Percentiles rank a stretch among this genome's conserved stretches.
Conservation (phyloP, 2,329 filamentous ascomycete species). For the Colletotrichum neosansevieriae region DNA sequence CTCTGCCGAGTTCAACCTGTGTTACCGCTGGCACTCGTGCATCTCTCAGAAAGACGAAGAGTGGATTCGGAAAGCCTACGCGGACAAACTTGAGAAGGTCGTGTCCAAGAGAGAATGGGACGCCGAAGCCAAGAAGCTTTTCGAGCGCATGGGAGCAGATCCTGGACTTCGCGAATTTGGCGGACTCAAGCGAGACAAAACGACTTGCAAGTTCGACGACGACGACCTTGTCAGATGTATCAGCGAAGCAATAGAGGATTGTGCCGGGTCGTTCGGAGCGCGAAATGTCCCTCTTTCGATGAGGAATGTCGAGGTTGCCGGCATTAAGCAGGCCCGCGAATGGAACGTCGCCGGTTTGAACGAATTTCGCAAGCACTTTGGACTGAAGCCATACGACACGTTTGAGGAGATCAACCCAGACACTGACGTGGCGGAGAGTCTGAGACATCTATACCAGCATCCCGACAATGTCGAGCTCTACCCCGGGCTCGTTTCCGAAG, state of each 20-base stretch:
- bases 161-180: conserved; percentile 77
- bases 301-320: conserved; percentile 82
- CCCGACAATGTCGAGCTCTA: conserved; percentile 86
- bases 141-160: conserved; percentile 71
- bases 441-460: conserved; percentile 79
- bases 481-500: conserved; percentile 81
- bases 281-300: conserved; percentile 80
- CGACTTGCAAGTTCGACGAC: conserved; percentile 80
- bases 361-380: conserved; percentile 87
- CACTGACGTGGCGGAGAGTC: conserved; percentile 73
- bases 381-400: conserved; percentile 78
- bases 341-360: conserved; percentile 86
- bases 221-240: conserved; percentile 81
- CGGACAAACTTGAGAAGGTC: conserved; percentile 62
- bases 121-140: conserved; percentile 51
- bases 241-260: conserved; percentile 77
- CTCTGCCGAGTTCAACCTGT: conserved; percentile 89
- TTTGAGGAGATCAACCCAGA: conserved; percentile 90
- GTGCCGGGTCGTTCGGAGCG: conserved; percentile 79
- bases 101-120: not conserved
- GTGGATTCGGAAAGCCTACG: conserved; percentile 81
- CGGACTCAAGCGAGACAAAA: conserved; percentile 70
- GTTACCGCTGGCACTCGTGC: conserved; percentile 89
- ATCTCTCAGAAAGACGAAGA: conserved; percentile 81
- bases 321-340: conserved; percentile 79